A percentile compares a stretch with the other conserved stretches of the same genome.
These are phyloP conservation scores for Cryptosporidium andersoni DNA, from an alignment of 169 alveolate species.

Conservation along the genomic window DNA sequence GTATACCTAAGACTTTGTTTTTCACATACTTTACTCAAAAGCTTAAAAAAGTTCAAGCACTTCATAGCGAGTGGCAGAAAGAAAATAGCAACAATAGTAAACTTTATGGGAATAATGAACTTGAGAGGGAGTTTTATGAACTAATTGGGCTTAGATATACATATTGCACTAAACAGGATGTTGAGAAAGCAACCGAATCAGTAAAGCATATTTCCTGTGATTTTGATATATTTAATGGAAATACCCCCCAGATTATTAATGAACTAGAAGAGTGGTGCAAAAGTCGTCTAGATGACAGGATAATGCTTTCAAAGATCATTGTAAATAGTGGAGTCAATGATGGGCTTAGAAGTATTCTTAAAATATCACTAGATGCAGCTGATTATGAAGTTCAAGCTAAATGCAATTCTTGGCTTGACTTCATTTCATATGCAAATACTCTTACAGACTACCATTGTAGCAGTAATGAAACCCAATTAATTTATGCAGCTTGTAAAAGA, in stretches of 20 bases:
- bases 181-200: not conserved
- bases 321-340: not conserved
- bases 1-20: no score
- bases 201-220: not conserved
- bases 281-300: slow-evolving; percentile 2
- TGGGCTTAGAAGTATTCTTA: slow-evolving; percentile 2
- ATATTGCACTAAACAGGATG: slow-evolving; percentile 3
- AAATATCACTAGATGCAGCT: not conserved
- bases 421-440: no score
- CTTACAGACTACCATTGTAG: no score
- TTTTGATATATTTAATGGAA: not conserved
- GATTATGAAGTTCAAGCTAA: not conserved
- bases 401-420: slow-evolving; percentile 1
- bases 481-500: no score
- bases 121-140: slow-evolving; percentile 18
- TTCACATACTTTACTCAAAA: no score
- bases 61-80: no score
- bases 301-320: not conserved
- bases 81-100: no score
- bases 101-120: no score
- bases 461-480: no score
- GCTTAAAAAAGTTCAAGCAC: no score
- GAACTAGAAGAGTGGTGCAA: slow-evolving; percentile 1
- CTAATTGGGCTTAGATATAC: slow-evolving; percentile 40
- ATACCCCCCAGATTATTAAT: slow-evolving; percentile 1